These are phyloP conservation scores for Lactarius sanguifluus DNA, from an alignment of 768 basidiomycete genomes.

Conservation along the genomic window DNA sequence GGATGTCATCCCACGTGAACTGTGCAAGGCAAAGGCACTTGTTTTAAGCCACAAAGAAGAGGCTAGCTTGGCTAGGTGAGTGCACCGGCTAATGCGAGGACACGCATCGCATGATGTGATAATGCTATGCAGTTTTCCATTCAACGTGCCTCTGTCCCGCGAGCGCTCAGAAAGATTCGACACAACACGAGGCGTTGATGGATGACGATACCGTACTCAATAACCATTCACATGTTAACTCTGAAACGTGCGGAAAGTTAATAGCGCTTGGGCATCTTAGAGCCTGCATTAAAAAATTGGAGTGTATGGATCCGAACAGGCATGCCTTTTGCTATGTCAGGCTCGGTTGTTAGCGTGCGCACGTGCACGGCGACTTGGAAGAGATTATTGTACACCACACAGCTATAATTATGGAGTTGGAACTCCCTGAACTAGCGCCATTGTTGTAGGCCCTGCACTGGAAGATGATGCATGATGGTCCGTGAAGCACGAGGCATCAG, in stretches of 20 bases:
- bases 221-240: neutral
- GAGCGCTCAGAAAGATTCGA: neutral
- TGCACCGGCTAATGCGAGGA: neutral
- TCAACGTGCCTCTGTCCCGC: neutral
- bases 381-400: neutral
- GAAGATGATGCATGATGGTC: neutral
- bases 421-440: neutral
- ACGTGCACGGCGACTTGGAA: neutral
- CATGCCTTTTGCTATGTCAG: neutral
- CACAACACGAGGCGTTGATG: slow-evolving; percentile 2
- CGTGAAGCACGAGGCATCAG: neutral
- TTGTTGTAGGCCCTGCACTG: neutral
- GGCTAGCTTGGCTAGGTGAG: neutral
- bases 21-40: neutral
- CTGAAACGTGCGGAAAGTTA: neutral
- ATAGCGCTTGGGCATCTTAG: neutral
- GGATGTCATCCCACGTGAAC: neutral
- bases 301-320: neutral
- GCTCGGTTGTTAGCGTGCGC: neutral
- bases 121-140: neutral
- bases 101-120: neutral
- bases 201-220: neutral
- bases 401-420: neutral
- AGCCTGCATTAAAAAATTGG: neutral
- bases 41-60: neutral